Evolutionary conservation across 2,329 filamentous ascomycete species (phyloP), one percentile per base, ranked within the genome.

Genomic region (Volutella citrinella): DNA sequence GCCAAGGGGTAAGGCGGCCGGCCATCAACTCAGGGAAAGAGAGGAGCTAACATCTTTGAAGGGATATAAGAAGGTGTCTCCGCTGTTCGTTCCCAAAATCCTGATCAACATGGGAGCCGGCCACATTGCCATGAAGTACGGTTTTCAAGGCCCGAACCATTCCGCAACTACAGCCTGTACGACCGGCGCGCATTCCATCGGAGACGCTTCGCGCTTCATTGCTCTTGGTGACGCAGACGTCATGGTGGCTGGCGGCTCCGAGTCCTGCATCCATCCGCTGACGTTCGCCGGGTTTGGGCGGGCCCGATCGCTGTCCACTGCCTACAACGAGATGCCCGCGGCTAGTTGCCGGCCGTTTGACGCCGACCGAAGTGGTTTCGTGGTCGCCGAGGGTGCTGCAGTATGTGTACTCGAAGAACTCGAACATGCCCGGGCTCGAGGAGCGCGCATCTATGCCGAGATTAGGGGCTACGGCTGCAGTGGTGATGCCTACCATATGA

Each of bases 61-160:
- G 87, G 91, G 91, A 45, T 95, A 96, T 60, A 87, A 79, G 49
- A 95, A 93, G 55, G 86, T 97, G 3, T 95, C 90, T 20, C 93
- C 93, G 2, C 68, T 95, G 5, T 97, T 98, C 56, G 89, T 97
- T 7, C 93, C 93, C 7, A 84, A 87, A 49, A 80, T 97, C 7
- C 73, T 98, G 30, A 95, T 95, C 64, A 98, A 98, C 59, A 77
- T 98, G 48, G 93, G 87, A 1, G 93, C 93, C 9, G 93, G 93
- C 1, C 91, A 97, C 57, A 81, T 97, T 22, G 91, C 91, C 17
- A 97, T 98, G 82, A 85, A 81, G 50, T 82, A 93, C 64, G 87
- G 88, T 13, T 85, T 98, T 55, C 68, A 86, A 60, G 93, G 93
- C 0, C 93, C 93, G 5, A 96, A 95, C 56, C 93, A 96, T 62